Base-by-base conservation (phyloP, 495 filamentous ascomycete genomes). In the Penicillium egyptiacum region DNA sequence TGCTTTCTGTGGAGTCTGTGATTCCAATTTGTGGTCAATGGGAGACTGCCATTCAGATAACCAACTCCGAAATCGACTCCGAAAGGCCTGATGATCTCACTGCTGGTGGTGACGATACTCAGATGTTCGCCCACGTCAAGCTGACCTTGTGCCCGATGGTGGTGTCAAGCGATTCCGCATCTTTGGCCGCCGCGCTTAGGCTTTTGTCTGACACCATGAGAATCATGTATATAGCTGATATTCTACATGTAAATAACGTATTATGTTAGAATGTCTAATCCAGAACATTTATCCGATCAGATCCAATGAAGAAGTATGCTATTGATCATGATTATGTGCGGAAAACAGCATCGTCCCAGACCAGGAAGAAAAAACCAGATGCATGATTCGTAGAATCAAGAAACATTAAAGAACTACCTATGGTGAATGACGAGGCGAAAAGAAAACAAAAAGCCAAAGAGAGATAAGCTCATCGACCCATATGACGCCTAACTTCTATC, bases 61-160 rank as follows among this genome's bases (percentile, higher is more conserved):
- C 20, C 14, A 53, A 53, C 31, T 42, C 50, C 37, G 50, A 42
- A 23, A 53, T 30, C 22, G 14, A 53, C 23, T 30, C 39, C 37
- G 23, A 53, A 42, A 22, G 22, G 16, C 10, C 71, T 52, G 72
- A 70, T 56, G 45, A 48, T 12, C 45, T 48, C n/a, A 14, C 45
- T 48, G 45, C 26, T 48, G 45, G 28, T 58, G 60, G 62, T 70
- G 70, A 70, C 59, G 72, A 75, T 47, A 82, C 82, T 35, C 80
- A 73, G 69, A 66, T 76, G 1, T 90, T 90, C 63, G 88, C 86
- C 9, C 90, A 93, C 76, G 84, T 90, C 25, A 96, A 94, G 79
- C 75, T 97, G 71, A 88, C 87, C 94, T 97, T 52, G 87, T 96
- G 58, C 92, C 92, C 6, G 92, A 97, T 70, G 92, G 92, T 40